Percentiles rank a stretch among this genome's conserved stretches.
Conservation (phyloP, 2,329 filamentous ascomycete genomes). For the Fusarium sp. region DNA sequence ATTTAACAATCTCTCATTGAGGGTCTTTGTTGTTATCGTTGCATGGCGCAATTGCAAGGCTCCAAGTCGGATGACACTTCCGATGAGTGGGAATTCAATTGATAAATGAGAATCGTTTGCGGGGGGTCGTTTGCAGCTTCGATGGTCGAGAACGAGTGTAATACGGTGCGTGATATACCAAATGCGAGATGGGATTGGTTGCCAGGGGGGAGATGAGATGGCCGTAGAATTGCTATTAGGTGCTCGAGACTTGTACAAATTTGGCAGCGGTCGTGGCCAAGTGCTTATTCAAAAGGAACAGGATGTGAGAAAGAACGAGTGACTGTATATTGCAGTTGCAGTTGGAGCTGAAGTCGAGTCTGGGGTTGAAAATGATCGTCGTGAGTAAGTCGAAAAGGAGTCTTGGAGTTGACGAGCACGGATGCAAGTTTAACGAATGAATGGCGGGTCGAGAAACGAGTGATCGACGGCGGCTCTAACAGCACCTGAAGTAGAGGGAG, state of each 20-base stretch:
- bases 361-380: slow-evolving; percentile 28
- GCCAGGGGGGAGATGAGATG: slow-evolving; percentile 28
- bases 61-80: background rate
- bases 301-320: slow-evolving; percentile 2
- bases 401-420: background rate
- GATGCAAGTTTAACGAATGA: slow-evolving; percentile 2
- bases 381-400: slow-evolving; percentile 12
- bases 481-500: slow-evolving; percentile 5
- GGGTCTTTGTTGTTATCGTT: slow-evolving; percentile 9
- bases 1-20: slow-evolving; percentile 7
- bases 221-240: slow-evolving; percentile 5
- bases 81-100: background rate
- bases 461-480: slow-evolving; percentile 38
- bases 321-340: background rate
- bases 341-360: slow-evolving; percentile 1
- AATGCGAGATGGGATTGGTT: slow-evolving; percentile 27
- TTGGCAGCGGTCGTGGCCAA: slow-evolving; percentile 1
- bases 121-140: background rate
- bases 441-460: slow-evolving; percentile 30
- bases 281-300: background rate
- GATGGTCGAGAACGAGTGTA: slow-evolving; percentile 15
- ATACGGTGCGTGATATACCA: slow-evolving; percentile 18
- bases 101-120: slow-evolving; percentile 21
- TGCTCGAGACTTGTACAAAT: background rate
- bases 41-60: slow-evolving; percentile 9